phyloP scores from a whole-genome alignment of 805 yeast species.

The Grigorovia humatica region DNA sequence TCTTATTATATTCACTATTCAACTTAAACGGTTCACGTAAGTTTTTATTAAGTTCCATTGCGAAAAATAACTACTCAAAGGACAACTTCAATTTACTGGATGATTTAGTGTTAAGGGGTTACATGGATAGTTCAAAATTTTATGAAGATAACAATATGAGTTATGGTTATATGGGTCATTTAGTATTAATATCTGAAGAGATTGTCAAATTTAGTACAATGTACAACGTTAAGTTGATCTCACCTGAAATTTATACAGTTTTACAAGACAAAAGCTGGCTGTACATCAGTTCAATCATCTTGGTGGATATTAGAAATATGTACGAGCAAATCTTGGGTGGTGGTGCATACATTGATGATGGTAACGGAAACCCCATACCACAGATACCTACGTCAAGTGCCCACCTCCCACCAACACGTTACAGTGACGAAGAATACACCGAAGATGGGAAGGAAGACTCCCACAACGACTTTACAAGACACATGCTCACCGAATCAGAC shows the following conservation, averaged over 20 bases:
- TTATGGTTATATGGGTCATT: constrained; percentile 95
- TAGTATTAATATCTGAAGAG: constrained; percentile 88
- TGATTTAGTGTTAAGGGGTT: constrained; percentile 51
- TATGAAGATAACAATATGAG: constrained; percentile 53
- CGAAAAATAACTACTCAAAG: constrained; percentile 25
- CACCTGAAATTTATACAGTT: constrained; percentile 20
- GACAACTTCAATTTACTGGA: constrained; percentile 45
- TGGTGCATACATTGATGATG: constrained; percentile 25
- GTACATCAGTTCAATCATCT: constrained; percentile 21
- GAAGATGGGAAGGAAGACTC: neutral
- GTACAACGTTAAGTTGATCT: constrained; percentile 28
- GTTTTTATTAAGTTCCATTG: constrained; percentile 5
- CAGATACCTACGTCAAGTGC: constrained; percentile 10
- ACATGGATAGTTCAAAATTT: constrained; percentile 45
- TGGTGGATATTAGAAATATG: constrained; percentile 28
- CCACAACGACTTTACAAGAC: neutral
- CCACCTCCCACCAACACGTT: neutral
- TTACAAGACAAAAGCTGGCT: constrained; percentile 21
- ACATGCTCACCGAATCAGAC: constrained; percentile 1
- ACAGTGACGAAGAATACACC: neutral
- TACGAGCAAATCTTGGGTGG: constrained; percentile 30
- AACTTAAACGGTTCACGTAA: constrained; percentile 12
- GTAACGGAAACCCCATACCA: constrained; percentile 20
- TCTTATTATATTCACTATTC: constrained; percentile 37
- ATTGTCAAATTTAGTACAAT: constrained; percentile 69